Evolutionary conservation across 2,329 filamentous ascomycete genomes (phyloP).

Genomic region (Fusarium albidum): DNA sequence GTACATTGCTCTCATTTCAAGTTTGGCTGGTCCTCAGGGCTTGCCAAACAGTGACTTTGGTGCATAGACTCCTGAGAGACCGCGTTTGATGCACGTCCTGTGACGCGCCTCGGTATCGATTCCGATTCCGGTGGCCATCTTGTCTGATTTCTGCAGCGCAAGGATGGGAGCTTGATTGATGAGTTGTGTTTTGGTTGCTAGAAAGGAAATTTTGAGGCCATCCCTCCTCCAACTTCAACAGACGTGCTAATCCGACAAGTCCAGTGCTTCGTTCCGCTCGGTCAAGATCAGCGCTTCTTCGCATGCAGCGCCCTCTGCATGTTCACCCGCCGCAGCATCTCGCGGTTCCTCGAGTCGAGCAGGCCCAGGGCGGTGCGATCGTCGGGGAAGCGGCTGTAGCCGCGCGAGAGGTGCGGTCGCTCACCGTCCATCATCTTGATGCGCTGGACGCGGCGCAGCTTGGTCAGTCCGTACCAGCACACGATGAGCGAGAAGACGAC

Average conservation of each 20-base stretch:
- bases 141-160: too few species aligned
- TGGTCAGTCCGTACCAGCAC: conserved; percentile 83
- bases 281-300: conserved; percentile 45
- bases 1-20: too few species aligned
- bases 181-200: too few species aligned
- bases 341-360: conserved; percentile 62
- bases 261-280: neutral
- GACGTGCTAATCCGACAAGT: neutral
- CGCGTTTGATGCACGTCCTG: too few species aligned
- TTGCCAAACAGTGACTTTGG: too few species aligned
- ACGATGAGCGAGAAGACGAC: conserved; percentile 78
- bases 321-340: conserved; percentile 62
- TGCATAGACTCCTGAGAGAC: too few species aligned
- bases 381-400: conserved; percentile 49
- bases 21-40: too few species aligned
- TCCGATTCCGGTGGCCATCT: too few species aligned
- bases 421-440: conserved; percentile 78
- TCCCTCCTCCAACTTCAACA: too few species aligned
- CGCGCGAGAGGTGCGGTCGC: conserved; percentile 48
- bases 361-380: conserved; percentile 55
- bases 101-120: too few species aligned
- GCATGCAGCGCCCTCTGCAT: conserved; percentile 54
- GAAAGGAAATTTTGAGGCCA: too few species aligned
- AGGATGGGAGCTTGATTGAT: too few species aligned
- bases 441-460: conserved; percentile 84